Percentiles rank a stretch among this genome's conserved stretches.
Conservation (phyloP, 257 asterid genomes). For the Lavandula angustifolia region DNA sequence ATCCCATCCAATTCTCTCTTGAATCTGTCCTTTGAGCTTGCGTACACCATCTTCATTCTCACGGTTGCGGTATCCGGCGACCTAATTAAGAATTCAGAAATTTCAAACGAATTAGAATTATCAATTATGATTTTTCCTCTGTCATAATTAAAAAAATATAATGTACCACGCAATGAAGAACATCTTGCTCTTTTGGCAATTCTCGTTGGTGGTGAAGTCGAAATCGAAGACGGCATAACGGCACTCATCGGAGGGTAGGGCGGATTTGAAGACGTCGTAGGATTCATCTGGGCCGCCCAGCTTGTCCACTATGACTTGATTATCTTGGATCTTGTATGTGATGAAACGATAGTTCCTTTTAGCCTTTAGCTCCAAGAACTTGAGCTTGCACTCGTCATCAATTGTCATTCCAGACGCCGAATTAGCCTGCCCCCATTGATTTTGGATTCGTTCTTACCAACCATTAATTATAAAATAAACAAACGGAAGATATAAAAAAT, state of each 20-base stretch:
- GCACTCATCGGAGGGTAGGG: constrained; percentile 71
- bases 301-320: constrained; percentile 74
- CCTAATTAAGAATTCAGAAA: constrained; percentile 36
- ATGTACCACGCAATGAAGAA: constrained; percentile 71
- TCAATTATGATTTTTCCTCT: not conserved
- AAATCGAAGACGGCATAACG: constrained; percentile 86
- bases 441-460: not conserved
- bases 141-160: not conserved
- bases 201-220: constrained; percentile 73
- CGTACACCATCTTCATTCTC: constrained; percentile 92
- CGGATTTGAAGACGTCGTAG: constrained; percentile 54
- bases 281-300: constrained; percentile 58
- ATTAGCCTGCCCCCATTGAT: constrained; percentile 51
- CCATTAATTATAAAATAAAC: no score
- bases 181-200: constrained; percentile 90
- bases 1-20: constrained; percentile 87
- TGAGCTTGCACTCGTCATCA: constrained; percentile 71
- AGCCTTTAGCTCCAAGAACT: constrained; percentile 67
- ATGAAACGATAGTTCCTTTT: constrained; percentile 76
- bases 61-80: constrained; percentile 72
- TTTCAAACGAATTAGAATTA: no score
- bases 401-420: constrained; percentile 80
- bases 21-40: constrained; percentile 84
- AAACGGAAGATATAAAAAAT: no score
- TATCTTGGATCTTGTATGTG: constrained; percentile 61